Evolutionary conservation across 2,329 filamentous ascomycete species (phyloP).

Genomic region (Alternaria ventricosa): DNA sequence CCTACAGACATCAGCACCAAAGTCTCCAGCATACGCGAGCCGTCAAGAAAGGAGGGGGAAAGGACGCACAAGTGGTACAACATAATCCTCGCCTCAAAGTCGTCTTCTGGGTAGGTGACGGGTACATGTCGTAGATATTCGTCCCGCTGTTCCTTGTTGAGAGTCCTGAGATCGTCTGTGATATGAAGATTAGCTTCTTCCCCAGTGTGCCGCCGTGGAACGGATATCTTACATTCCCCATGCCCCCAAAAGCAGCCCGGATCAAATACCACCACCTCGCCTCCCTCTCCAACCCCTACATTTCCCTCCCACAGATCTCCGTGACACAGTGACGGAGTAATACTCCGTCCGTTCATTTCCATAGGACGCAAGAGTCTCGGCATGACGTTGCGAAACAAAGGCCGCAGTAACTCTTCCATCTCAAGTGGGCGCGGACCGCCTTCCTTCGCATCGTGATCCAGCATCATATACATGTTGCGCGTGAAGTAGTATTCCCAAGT

Average conservation of each 20-base stretch:
- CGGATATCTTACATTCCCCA: background rate
- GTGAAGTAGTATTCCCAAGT: background rate
- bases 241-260: background rate
- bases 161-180: background rate
- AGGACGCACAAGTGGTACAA: background rate
- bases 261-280: background rate
- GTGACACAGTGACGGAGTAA: background rate
- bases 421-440: no score
- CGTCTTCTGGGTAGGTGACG: background rate
- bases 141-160: background rate
- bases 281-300: background rate
- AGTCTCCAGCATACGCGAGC: background rate
- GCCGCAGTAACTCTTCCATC: no score
- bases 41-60: background rate
- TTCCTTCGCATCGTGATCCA: background rate
- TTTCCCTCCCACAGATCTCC: background rate
- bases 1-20: background rate
- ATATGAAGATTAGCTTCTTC: no score
- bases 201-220: no score
- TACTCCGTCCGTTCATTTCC: background rate
- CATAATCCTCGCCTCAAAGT: background rate
- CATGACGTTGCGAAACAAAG: no score
- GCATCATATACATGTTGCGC: background rate
- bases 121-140: background rate
- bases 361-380: background rate